Evolutionary conservation across 129 eudicot species (phyloP), one percentile per base, ranked within the genome.

Genomic region (Chrysanthemum seticuspe): DNA sequence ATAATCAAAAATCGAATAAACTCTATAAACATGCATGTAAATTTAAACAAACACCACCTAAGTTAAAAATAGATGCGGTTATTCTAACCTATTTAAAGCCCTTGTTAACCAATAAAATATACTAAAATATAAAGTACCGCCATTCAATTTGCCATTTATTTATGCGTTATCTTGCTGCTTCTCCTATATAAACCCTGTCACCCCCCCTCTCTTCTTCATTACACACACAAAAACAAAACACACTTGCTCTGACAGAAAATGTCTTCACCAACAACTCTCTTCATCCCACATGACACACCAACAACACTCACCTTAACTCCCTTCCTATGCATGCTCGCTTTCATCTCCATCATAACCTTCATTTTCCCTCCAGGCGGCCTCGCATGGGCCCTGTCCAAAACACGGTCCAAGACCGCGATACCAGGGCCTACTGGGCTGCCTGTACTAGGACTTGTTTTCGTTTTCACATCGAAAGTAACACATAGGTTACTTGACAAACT

Each of bases 361-460:
- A 70, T 87, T 72, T 76, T 93, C 0, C 54, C 83, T 18, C 96
- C 98, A 0, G 98, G 98, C 4, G 98, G 98, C 2, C 90, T 93
- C 16, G 96, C 98, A n/a, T 93, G 98, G 98, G 90, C 98, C 13
- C 40, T 89, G 0, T 83, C 87, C 0, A 85, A 78, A 67, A 0
- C 84, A 31, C 45, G 79, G 52, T 31, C 96, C 13, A 61, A 74
- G 50, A 2, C 84, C 64, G 79, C 82, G 36, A 93, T 93, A 21
- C 92, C 96, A 1, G 98, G 98, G 7, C 98, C 97, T 9, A 84
- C 89, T 0, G 98, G 97, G 0, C 36, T 84, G 0, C 97, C 98
- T 1, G 12, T 93, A 6, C 15, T 90, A 2, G 98, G 98, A 0
- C 72, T 86, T 13, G 70, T 80, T 8, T 79, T 81, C 3, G 73